Evolutionary conservation across 2,329 filamentous ascomycete genomes (phyloP), one percentile per base, ranked within the genome.

Genomic region (Leptographium procerum): DNA sequence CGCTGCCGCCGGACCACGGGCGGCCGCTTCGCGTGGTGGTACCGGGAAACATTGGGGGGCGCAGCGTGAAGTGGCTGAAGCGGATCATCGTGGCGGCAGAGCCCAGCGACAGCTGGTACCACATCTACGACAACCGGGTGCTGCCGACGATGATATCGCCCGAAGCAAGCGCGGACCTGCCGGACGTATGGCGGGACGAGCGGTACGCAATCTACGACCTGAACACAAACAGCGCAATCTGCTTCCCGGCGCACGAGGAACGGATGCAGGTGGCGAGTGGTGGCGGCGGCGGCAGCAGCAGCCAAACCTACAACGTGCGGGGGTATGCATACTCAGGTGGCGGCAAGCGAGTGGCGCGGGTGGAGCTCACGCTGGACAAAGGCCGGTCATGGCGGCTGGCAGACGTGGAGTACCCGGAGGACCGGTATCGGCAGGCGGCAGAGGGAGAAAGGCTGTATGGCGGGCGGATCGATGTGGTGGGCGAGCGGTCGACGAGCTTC

Each of bases 21-120:
- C 88, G 88, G 64, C 91, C 91, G 1, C 72, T 96, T 48, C 80
- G 91, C 61, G 85, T 86, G 8, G 84, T 96, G 9, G 88, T 96
- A 4, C 91, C 91, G 0, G 91, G 91, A 0, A 90, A 95, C 70
- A 96, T 96, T 61, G 91, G 91, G 36, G 91, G 91, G 1, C 81
- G 91, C 62, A 95, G 89, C 69, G 91, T 96, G 34, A 96, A 96
- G 71, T 96, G 91, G 91, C 69, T 96, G 60, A 92, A 86, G 73
- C 85, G 79, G 63, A 80, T 96, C 61, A 87, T 91, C 50, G 71
- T 96, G 55, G 92, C 90, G 0, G 81, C 85, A 11, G 76, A 79
- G 28, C 90, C 91, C 0, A 95, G 90, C 67, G 86, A 92, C 62
- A 96, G 95, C 67, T 95, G 90, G 89, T 96, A 96, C 66, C 91